phyloP scores from a whole-genome alignment of 768 basidiomycete species.

The Tricholoma saponaceum region DNA sequence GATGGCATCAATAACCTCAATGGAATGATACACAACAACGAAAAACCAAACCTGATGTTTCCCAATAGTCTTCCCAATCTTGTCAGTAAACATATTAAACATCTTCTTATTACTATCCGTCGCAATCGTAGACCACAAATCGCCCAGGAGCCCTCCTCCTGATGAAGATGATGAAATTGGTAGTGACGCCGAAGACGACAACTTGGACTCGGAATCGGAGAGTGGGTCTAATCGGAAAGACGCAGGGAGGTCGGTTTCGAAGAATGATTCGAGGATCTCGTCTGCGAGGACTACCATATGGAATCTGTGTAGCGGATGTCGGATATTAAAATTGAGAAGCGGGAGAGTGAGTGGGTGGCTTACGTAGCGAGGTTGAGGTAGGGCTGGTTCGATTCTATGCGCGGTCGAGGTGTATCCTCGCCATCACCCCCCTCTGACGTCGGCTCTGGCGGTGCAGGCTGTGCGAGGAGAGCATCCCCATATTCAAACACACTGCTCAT shows the following conservation, averaged over 20 bases:
- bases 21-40: too few relatives aligned
- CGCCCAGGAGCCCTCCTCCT: constrained; percentile 60
- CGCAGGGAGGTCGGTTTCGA: constrained; percentile 90
- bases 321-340: not conserved
- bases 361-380: constrained; percentile 91
- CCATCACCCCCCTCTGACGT: constrained; percentile 18
- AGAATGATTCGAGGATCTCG: constrained; percentile 95
- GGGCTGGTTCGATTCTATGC: constrained; percentile 74
- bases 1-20: too few relatives aligned
- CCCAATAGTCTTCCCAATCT: too few relatives aligned
- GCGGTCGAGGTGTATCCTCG: constrained; percentile 35
- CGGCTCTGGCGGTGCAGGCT: constrained; percentile 23
- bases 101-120: too few relatives aligned
- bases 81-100: too few relatives aligned
- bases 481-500: constrained; percentile 99
- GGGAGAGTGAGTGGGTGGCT: not conserved
- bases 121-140: too few relatives aligned
- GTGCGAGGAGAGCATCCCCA: constrained; percentile 85
- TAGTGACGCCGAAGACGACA: too few relatives aligned
- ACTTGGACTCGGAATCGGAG: constrained; percentile 60
- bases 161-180: constrained; percentile 37
- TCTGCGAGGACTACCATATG: constrained; percentile 98
- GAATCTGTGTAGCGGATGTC: constrained; percentile 58
- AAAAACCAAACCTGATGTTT: too few relatives aligned
- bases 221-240: constrained; percentile 68